A percentile compares a stretch with the other conserved stretches of the same genome.
These are phyloP conservation scores for Miscanthus lutarioriparius DNA, from an alignment of 176 grass and related monocot species.

Conservation along the genomic window DNA sequence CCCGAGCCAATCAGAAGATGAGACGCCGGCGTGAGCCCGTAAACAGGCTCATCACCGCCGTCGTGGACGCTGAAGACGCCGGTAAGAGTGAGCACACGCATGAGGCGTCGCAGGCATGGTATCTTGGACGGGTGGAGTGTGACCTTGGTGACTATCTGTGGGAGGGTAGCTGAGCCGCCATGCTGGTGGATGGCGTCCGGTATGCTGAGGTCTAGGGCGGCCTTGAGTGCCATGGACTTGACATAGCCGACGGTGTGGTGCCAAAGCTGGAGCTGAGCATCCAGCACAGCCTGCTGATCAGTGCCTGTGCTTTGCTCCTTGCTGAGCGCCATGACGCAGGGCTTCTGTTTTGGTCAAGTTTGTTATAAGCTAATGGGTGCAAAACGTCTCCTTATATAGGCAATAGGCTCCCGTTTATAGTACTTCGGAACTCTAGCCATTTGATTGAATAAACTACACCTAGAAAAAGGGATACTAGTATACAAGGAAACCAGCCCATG, in stretches of 20 bases:
- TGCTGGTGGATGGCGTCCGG: neutral
- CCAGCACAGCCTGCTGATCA: neutral
- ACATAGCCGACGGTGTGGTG: neutral
- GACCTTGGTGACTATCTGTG: neutral
- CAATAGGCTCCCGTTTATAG: too few species aligned
- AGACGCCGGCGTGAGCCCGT: neutral
- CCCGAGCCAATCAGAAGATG: neutral
- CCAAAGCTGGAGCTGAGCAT: neutral
- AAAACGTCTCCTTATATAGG: too few species aligned
- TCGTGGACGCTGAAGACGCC: neutral
- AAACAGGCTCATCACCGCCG: neutral
- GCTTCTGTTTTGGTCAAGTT: too few species aligned
- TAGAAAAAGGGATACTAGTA: too few species aligned
- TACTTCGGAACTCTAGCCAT: too few species aligned
- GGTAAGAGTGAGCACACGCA: neutral
- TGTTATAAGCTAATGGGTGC: too few species aligned
- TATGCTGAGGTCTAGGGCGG: neutral
- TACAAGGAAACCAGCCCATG: too few species aligned
- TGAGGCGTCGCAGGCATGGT: neutral
- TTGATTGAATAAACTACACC: too few species aligned
- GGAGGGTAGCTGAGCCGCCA: neutral
- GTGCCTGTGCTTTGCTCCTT: neutral
- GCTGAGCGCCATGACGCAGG: neutral
- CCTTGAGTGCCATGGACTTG: neutral
- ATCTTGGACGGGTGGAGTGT: neutral